Evolutionary conservation across 768 basidiomycete species (phyloP).

Genomic region (Tylopilus sp.): DNA sequence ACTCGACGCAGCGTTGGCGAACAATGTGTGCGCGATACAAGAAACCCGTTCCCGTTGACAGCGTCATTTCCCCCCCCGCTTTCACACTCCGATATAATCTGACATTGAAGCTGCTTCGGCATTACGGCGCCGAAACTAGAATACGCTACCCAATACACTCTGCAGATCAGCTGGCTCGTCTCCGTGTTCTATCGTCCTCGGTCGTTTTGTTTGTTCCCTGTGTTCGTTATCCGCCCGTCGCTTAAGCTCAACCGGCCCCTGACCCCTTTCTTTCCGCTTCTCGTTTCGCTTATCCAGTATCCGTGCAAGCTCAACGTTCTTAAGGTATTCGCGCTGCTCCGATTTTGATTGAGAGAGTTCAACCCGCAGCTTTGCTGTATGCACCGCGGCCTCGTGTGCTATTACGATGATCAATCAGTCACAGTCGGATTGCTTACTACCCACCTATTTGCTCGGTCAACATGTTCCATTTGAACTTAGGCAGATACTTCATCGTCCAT

Average conservation of each 20-base stretch:
- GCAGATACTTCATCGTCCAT: constrained; percentile 99
- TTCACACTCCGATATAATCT: constrained; percentile 26
- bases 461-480: constrained; percentile 99
- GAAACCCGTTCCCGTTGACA: constrained; percentile 11
- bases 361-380: constrained; percentile 83
- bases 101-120: constrained; percentile 12
- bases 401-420: constrained; percentile 7
- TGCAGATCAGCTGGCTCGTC: constrained; percentile 30
- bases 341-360: constrained; percentile 83
- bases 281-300: constrained; percentile 79
- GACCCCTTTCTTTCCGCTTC: constrained; percentile 57
- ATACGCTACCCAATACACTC: constrained; percentile 49
- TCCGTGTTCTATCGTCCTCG: neutral
- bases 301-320: constrained; percentile 89
- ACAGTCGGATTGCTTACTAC: constrained; percentile 32
- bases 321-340: constrained; percentile 91
- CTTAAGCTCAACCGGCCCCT: constrained; percentile 38
- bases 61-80: constrained; percentile 13
- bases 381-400: constrained; percentile 94
- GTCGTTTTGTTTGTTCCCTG: constrained; percentile 14
- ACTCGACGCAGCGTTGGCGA: constrained; percentile 38
- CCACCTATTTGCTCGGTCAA: constrained; percentile 95
- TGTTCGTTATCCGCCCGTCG: constrained; percentile 11
- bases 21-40: constrained; percentile 64
- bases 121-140: constrained; percentile 33